A percentile compares a stretch with the other conserved stretches of the same genome.
Conservation (phyloP, 176 grass and related monocot genomes). For the Chloris gayana region DNA sequence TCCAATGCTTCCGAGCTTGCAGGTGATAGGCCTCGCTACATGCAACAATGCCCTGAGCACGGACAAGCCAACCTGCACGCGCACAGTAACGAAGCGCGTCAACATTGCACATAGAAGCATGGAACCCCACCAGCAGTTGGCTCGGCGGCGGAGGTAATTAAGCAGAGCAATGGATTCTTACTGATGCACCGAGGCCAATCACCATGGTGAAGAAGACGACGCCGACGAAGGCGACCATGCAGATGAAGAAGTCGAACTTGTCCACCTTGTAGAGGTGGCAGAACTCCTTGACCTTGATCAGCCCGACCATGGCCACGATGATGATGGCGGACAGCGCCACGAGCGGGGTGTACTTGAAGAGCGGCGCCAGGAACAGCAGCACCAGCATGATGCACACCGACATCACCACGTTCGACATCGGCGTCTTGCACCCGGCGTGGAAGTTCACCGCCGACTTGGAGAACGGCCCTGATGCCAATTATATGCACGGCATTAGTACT, state of each 20-base stretch:
- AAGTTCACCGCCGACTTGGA: conserved; percentile 99
- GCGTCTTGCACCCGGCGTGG: conserved; percentile 84
- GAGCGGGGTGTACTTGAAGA: conserved; percentile 92
- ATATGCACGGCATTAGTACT: too few species aligned
- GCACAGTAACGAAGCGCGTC: neutral
- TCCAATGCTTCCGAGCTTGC: conserved; percentile 74
- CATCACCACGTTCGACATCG: conserved; percentile 92
- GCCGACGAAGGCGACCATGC: conserved; percentile 84
- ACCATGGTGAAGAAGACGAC: conserved; percentile 94
- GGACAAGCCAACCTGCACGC: conserved; percentile 68
- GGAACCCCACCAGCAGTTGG: too few species aligned
- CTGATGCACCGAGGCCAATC: conserved; percentile 74
- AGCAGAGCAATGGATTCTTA: conserved; percentile 40
- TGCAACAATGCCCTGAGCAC: conserved; percentile 74
- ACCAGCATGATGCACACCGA: conserved; percentile 93
- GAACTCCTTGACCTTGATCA: conserved; percentile 82
- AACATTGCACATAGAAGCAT: neutral
- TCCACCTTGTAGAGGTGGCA: conserved; percentile 80
- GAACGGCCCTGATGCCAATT: conserved; percentile 62
- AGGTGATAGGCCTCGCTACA: conserved; percentile 72
- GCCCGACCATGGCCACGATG: conserved; percentile 86
- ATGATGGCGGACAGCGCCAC: conserved; percentile 89
- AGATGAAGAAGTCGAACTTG: conserved; percentile 94
- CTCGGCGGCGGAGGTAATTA: neutral
- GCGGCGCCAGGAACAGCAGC: conserved; percentile 85